Conservation (phyloP, 371 early-diverging fungal genomes). For the Mortierella sp. region DNA sequence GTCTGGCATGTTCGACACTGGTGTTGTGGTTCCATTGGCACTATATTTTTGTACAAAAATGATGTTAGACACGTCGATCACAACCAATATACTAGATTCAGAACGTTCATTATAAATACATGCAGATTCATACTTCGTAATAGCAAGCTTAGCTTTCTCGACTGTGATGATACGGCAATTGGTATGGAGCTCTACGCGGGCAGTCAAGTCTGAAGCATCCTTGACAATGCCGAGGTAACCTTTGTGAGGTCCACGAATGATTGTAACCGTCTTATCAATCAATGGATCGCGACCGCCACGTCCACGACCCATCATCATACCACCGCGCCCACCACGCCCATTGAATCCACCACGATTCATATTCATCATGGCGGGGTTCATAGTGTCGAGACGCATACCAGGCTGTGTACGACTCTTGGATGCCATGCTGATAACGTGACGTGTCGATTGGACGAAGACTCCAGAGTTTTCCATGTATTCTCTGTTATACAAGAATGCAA, state of each 20-base stretch:
- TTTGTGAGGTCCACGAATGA: constrained; percentile 95
- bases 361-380: constrained; percentile 56
- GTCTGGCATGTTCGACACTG: constrained; percentile 46
- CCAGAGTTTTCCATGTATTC: constrained; percentile 67
- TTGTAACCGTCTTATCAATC: constrained; percentile 89
- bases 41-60: constrained; percentile 10
- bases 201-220: constrained; percentile 82
- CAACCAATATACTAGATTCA: not conserved
- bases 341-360: constrained; percentile 51
- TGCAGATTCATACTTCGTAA: constrained; percentile 55
- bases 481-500: constrained; percentile 55
- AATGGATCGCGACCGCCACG: constrained; percentile 83
- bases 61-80: not conserved
- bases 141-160: constrained; percentile 77
- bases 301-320: constrained; percentile 71
- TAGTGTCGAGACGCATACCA: constrained; percentile 46
- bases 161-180: constrained; percentile 85
- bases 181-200: constrained; percentile 96
- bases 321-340: constrained; percentile 65
- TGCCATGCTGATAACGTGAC: constrained; percentile 55
- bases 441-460: constrained; percentile 65
- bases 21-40: constrained; percentile 44
- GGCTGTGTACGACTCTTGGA: constrained; percentile 51
- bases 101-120: not conserved
- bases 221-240: constrained; percentile 98